Percentiles rank a stretch among this genome's conserved stretches.
Conservation (phyloP, 331 rosid genomes). For the Pyracantha coccinea region DNA sequence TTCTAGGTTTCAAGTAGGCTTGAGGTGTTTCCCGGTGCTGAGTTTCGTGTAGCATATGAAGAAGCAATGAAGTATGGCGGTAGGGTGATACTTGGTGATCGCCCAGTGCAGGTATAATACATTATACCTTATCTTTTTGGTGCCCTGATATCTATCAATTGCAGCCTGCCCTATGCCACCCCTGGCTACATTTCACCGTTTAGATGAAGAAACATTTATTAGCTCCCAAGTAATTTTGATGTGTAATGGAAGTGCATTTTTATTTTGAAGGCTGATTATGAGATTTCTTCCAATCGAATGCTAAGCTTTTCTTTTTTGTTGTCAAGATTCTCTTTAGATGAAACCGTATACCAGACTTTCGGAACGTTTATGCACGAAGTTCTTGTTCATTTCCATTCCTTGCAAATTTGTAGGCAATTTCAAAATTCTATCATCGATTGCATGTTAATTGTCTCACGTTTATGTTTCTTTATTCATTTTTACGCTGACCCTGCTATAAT, state of each 20-base stretch:
- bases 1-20: slow-evolving; percentile 77
- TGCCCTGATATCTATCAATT: not conserved
- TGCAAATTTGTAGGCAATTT: not conserved
- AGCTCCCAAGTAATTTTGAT: not conserved
- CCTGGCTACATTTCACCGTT: not conserved
- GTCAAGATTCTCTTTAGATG: not conserved
- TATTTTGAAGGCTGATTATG: not conserved
- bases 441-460: not conserved
- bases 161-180: not conserved
- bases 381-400: not conserved
- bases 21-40: slow-evolving; percentile 89
- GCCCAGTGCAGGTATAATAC: slow-evolving; percentile 80
- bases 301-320: not conserved
- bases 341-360: not conserved
- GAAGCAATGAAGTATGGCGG: slow-evolving; percentile 94
- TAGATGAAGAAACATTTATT: not conserved
- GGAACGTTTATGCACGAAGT: not conserved
- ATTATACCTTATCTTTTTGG: not conserved
- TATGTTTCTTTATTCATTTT: not conserved
- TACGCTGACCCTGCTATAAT: not conserved
- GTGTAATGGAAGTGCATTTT: not conserved
- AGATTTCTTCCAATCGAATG: not conserved
- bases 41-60: slow-evolving; percentile 90
- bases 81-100: slow-evolving; percentile 91
- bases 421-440: not conserved